Base-by-base conservation (phyloP, 1,139 yeast species). In the Taphrina communis region DNA sequence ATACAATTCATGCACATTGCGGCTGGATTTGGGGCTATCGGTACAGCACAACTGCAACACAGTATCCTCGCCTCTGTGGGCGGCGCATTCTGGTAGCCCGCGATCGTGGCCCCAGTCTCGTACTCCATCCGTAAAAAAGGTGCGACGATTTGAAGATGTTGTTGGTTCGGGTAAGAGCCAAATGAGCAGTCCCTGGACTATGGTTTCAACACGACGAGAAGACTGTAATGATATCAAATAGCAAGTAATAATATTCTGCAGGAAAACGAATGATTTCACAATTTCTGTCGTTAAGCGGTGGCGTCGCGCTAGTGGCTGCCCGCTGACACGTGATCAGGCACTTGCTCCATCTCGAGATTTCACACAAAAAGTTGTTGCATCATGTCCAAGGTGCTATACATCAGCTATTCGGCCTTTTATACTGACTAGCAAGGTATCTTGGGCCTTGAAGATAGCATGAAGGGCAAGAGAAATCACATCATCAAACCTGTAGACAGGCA, bases 1-100 rank as follows among this genome's bases (percentile, higher is more conserved):
- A 94, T 91, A 85, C 99, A 94, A 80, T 95, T 98, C 82, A 90
- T 88, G 81, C 99, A 95, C 97, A 94, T 92, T 41, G 92, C 97
- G 72, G 93, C 82, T 41, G 99, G 98, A 35, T 75, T 76, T 25
- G 67, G 70, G 77, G 94, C 98, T 86, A 95, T 90, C 63, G 99
- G 97, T 70, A 90, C 90, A 80, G 99, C 98, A 88, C 99, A 94
- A 88, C 90, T 91, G 80, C 97, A 92, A 83, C 99, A 94, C 72
- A 94, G 85, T 71, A 95, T 96, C 1, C 98, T 94, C 39, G 76
- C 75, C 63, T 57, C 61, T 19, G 65, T 67, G 17, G 70, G 68
- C 53, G 65, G 65, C 55, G 69, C 67, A 63, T 63, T 63, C 48
- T 63, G 46, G 35, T 63, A 63, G 53, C 67, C 67, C 8, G 59